Conservation (phyloP, 1,284 basidiomycete genomes). For the Cutaneotrichosporon mucoides region DNA sequence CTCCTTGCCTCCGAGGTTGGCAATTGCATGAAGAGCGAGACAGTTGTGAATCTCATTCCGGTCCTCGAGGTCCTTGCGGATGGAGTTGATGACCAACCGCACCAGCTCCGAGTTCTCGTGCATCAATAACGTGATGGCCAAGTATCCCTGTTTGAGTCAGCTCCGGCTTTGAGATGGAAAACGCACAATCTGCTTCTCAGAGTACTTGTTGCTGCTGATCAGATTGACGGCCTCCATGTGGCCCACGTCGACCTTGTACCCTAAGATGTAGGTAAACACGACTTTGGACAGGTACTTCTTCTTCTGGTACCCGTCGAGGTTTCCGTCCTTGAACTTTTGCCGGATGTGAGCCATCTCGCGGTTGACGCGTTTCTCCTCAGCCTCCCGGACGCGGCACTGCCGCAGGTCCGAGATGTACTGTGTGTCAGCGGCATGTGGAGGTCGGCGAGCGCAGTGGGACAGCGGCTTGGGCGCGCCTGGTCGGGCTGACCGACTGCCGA, state of each 20-base stretch:
- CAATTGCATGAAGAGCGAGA: slow-evolving; percentile 94
- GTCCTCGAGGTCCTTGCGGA: slow-evolving; percentile 93
- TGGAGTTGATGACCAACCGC: slow-evolving; percentile 93
- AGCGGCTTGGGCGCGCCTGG: too few relatives aligned
- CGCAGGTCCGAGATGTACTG: slow-evolving; percentile 98
- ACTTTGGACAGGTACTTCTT: slow-evolving; percentile 93
- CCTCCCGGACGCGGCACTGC: slow-evolving; percentile 59
- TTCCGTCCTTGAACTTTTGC: slow-evolving; percentile 98
- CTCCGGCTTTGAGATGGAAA: too few relatives aligned
- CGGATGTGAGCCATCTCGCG: slow-evolving; percentile 99
- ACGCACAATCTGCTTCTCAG: slow-evolving; percentile 97
- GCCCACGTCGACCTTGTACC: slow-evolving; percentile 97
- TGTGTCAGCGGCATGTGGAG: slow-evolving; percentile 19
- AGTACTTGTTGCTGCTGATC: slow-evolving; percentile 92
- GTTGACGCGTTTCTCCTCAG: slow-evolving; percentile 88
- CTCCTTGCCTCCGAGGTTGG: slow-evolving; percentile 94
- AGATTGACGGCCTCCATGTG: slow-evolving; percentile 99
- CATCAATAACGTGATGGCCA: slow-evolving; percentile 94
- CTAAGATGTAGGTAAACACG: slow-evolving; percentile 97
- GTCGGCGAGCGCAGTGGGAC: too few relatives aligned
- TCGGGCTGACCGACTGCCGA: too few relatives aligned
- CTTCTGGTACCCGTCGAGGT: slow-evolving; percentile 96
- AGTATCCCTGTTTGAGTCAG: slow-evolving; percentile 73
- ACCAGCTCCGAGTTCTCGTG: slow-evolving; percentile 98
- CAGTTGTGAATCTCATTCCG: slow-evolving; percentile 95